Evolutionary conservation across 1,139 yeast species (phyloP).

Genomic region (Diutina sp.): DNA sequence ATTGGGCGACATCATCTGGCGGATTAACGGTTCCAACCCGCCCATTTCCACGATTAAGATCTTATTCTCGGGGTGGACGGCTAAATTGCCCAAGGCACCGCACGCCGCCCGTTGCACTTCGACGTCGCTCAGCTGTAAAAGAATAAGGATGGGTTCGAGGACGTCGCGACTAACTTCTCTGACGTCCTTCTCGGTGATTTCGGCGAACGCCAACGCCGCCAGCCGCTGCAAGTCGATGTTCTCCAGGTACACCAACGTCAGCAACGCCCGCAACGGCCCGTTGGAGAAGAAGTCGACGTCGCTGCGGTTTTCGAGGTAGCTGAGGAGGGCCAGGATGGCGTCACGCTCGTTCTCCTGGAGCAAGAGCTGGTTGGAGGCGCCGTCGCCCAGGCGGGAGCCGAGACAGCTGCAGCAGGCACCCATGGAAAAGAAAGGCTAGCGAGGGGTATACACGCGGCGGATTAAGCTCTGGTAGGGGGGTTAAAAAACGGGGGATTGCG

Average conservation of each 20-base stretch:
- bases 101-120: slow-evolving; percentile 98
- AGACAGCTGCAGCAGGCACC: slow-evolving; percentile 59
- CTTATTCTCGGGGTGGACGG: slow-evolving; percentile 92
- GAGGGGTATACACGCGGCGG: not conserved
- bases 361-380: slow-evolving; percentile 57
- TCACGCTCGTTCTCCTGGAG: slow-evolving; percentile 96
- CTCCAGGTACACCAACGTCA: slow-evolving; percentile 88
- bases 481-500: not conserved
- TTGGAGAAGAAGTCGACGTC: slow-evolving; percentile 91
- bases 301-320: slow-evolving; percentile 72
- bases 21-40: slow-evolving; percentile 87
- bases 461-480: too few species aligned
- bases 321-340: slow-evolving; percentile 82
- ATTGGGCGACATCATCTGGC: slow-evolving; percentile 95
- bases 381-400: slow-evolving; percentile 23
- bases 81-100: slow-evolving; percentile 94
- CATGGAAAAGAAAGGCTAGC: slow-evolving; percentile 20
- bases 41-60: slow-evolving; percentile 94
- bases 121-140: slow-evolving; percentile 76
- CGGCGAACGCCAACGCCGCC: slow-evolving; percentile 98
- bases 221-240: slow-evolving; percentile 91
- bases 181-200: slow-evolving; percentile 91
- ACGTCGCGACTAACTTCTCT: slow-evolving; percentile 86
- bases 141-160: slow-evolving; percentile 79
- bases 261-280: slow-evolving; percentile 77